Base-by-base conservation (phyloP, 306 rosid genomes). In the Lotus japonicus region DNA sequence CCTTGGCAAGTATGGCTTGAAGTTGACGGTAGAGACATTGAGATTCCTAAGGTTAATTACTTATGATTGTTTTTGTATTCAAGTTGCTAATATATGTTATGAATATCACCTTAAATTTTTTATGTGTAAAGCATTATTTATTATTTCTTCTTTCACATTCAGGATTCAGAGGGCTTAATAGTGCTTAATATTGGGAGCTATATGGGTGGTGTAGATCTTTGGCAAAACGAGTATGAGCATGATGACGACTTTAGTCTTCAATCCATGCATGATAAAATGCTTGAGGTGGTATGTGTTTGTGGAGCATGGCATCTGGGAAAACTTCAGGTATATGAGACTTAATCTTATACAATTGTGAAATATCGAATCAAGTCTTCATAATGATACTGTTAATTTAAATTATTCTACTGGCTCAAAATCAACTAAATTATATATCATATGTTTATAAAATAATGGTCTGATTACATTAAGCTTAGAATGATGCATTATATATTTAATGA, bases 1-100 rank as follows among this genome's bases (percentile, higher is more conserved):
- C 95, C 95, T 35, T 88, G 91, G 95, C 95, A 85, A 82, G 91
- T 85, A 48, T 88, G 89, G 89, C 95, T 88, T 75, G 95, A 88
- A 80, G 95, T 88, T 73, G 95, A 88, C 26, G 95, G 95, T 65
- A 73, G 44, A 78, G 89, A 85, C 77, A 55, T 85, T 43, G 91
- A 85, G 26, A 84, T 88, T 80, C 95, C 95, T 5, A 82, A 84
- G 89, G 95, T 85, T 58, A 49, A 71, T 46, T 66, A 62, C 26
- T 23, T 26, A 10, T 57, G 14, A 31, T 71, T 52, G 14, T 66
- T 78, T 66, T 68, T 16, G 4, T 12, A 33, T 68, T 56, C 46
- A 28, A 11, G 62, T 55, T 15, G 12, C 46, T 28, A 46, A 17
- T 71, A 51, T 19, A 62, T 36, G 33, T 66, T 45, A 26, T 21